phyloP scores from a whole-genome alignment of 306 rosid genomes.

The Fagus crenata region DNA sequence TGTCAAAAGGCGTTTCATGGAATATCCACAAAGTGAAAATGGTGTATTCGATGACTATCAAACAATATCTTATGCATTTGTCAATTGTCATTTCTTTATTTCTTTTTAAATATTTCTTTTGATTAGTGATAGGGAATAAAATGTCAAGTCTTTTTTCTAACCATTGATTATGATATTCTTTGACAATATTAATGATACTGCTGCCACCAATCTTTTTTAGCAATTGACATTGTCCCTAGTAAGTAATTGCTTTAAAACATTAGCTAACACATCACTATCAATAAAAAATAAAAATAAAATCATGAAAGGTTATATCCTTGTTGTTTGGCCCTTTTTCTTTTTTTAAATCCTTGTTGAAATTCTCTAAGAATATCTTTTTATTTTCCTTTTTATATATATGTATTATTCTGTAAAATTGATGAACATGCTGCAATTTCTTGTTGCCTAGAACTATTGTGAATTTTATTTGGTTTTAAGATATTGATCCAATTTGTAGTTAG shows the following conservation, averaged over 20 bases:
- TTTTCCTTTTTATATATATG: not conserved
- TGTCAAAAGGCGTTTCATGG: not conserved
- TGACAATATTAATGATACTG: not conserved
- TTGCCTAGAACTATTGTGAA: not conserved
- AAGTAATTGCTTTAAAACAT: not conserved
- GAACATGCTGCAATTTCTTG: not conserved
- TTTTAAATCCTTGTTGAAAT: not conserved
- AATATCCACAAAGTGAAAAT: not conserved
- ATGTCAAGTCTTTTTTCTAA: not conserved
- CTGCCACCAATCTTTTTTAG: slow-evolving; percentile 4
- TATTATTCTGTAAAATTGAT: not conserved
- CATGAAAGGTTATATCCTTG: not conserved
- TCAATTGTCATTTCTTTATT: not conserved
- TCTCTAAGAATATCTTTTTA: not conserved
- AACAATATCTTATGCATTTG: not conserved
- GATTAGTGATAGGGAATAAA: not conserved
- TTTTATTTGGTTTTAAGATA: not conserved
- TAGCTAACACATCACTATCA: not conserved
- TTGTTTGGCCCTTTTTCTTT: not conserved
- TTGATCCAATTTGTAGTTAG: not conserved
- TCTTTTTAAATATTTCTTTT: not conserved
- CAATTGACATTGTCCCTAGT: not conserved
- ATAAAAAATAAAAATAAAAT: not conserved
- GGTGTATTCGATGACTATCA: not conserved
- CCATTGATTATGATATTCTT: not conserved